Base-by-base conservation (phyloP, 805 yeast species). In the Pichia deserticola region DNA sequence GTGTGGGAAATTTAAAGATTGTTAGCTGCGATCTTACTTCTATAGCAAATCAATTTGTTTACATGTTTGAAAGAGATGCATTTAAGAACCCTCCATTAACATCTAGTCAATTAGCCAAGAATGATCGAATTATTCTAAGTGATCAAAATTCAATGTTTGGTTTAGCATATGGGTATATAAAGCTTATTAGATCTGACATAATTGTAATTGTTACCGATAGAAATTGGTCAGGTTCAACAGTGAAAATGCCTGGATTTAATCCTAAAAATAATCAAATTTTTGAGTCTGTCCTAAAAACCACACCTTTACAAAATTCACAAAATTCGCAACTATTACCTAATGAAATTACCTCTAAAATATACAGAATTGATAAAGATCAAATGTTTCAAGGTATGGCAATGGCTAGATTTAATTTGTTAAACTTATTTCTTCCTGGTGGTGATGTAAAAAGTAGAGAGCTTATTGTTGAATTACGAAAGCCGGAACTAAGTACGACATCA, bases 311-410 rank as follows among this genome's bases (percentile, higher is more conserved):
- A 25, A 12, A 32, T 9, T 10, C 32, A 5, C 38, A 43, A 27
- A 20, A 20, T 20, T 20, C 20, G 20, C 20, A 20, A 20, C 20
- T 20, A 20, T 20, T 20, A 20, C 3, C 20, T 20, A 20, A 20
- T 20, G 20, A 20, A 20, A 40, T 54, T 5, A 40, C 30, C 8
- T 32, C 44, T 9, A 59, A 52, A 13, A 65, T 50, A 29, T 89
- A 78, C 55, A 71, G 98, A 49, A 72, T 90, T 29, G 98, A 92
- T 62, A 82, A 79, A 60, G 95, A 89, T 65, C 89, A 83, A 43
- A 76, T 82, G 67, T 83, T 79, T 49, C 81, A 78, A 56, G 89
- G 90, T 0, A 73, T 90, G 73, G 78, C 88, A 0, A 60, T 84
- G 35, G 89, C 96, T 0, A 70, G 97, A 42, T 86, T 69, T 64